A percentile compares a stretch with the other conserved stretches of the same genome.
Conservation (phyloP, 305 asterid species). For the Euphrasia arctica region DNA sequence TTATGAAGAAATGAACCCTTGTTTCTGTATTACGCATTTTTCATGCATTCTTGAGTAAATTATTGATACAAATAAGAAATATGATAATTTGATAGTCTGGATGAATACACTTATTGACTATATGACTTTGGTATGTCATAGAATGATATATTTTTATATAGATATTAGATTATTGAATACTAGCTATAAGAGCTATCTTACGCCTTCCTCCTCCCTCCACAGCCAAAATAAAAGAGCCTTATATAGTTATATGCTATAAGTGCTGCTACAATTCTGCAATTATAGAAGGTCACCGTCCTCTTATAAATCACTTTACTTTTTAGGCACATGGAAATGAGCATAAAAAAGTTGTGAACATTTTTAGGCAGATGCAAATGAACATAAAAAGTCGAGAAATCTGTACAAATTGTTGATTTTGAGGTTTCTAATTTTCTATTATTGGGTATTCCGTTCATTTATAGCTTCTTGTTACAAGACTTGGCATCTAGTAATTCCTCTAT, state of each 20-base stretch:
- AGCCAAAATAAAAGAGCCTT: not conserved
- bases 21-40: constrained; percentile 17
- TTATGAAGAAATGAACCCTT: constrained; percentile 22
- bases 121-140: not conserved
- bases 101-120: constrained; percentile 8
- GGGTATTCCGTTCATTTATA: constrained; percentile 7
- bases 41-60: constrained; percentile 11
- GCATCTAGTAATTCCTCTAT: not conserved
- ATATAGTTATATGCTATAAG: not conserved
- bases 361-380: not conserved
- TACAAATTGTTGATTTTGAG: constrained; percentile 19
- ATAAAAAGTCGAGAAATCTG: constrained; percentile 12
- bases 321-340: constrained; percentile 1
- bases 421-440: constrained; percentile 18
- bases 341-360: constrained; percentile 7
- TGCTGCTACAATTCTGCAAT: constrained; percentile 9
- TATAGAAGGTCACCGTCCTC: not conserved
- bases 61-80: not conserved
- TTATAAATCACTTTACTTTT: not conserved
- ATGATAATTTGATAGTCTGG: not conserved
- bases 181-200: not conserved
- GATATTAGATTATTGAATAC: not conserved
- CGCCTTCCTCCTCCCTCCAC: not conserved
- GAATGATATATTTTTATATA: not conserved
- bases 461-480: constrained; percentile 20